Evolutionary conservation across 495 filamentous ascomycete genomes (phyloP), one percentile per base, ranked within the genome.

Genomic region (Penicillium maclennaniae): DNA sequence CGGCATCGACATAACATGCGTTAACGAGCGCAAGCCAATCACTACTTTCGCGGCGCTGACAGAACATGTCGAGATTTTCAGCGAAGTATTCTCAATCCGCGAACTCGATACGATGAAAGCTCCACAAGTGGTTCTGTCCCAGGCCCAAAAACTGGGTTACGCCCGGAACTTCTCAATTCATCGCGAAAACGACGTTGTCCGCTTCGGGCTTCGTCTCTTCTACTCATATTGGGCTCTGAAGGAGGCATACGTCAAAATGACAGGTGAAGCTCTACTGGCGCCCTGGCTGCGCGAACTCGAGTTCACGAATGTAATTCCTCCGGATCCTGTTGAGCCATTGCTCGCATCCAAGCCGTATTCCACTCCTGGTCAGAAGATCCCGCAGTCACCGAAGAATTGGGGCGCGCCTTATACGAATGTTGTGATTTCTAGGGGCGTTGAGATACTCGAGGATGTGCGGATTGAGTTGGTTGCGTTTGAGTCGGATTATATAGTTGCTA

Each of bases 181-280:
- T 4, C 8, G 31, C 42, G 17, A 54, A 76, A 27, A 49, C n/a
- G 1, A 54, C 19, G 16, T 75, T 15, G 72, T 86, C 19, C 73
- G 79, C 40, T 80, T 78, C 39, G 81, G 85, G 27, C 73, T 95
- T 39, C 77, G 91, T 3, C 73, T 83, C 6, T 97, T 97, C 68
- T 96, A 93, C 61, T 83, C 91, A 2, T 87, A 87, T 57, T 96
- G 89, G 89, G 89, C 86, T 49, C 76, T 93, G 48, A 88, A 93
- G 58, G 91, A 96, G 71, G 88, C 91, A 1, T 97, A 91, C 70
- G 83, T 97, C 56, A 97, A 97, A 79, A 83, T 97, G 81, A 90
- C 88, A 8, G 91, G 91, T 26, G 91, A 95, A 59, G 91, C 89
- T 16, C 73, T 97, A 44, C 71, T 95, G 31, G 91, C 91, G 4